These are phyloP conservation scores for Dendrobium huoshanense DNA, from an alignment of 106 monocot species.

Conservation along the genomic window DNA sequence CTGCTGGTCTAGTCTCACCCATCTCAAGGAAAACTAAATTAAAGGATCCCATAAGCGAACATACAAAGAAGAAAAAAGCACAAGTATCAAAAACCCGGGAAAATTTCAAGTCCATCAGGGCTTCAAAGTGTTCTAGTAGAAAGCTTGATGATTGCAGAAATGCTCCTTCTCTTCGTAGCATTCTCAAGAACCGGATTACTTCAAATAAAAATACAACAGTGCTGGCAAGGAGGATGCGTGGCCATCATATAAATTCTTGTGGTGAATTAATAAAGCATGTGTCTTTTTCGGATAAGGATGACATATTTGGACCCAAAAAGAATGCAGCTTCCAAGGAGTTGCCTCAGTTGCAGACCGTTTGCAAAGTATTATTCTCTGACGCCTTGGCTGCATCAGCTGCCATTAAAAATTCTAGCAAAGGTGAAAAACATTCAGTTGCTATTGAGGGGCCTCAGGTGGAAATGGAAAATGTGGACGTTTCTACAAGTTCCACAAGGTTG, in stretches of 20 bases:
- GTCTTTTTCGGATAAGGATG: slow-evolving; percentile 26
- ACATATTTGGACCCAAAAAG: slow-evolving; percentile 18
- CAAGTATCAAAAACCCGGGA: slow-evolving; percentile 10
- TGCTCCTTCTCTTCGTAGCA: slow-evolving; percentile 6
- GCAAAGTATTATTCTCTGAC: slow-evolving; percentile 13
- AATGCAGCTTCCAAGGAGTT: neutral
- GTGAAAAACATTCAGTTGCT: slow-evolving; percentile 1
- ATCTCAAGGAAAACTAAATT: neutral
- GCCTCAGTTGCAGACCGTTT: slow-evolving; percentile 19
- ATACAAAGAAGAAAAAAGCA: too few species aligned
- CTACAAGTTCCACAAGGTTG: too few species aligned
- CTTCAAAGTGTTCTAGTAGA: slow-evolving; percentile 1
- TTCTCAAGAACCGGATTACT: slow-evolving; percentile 19
- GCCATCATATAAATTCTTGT: neutral
- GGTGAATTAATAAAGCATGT: slow-evolving; percentile 15
- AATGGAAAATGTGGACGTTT: neutral
- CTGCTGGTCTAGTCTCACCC: neutral
- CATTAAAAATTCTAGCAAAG: neutral
- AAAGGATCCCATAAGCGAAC: neutral
- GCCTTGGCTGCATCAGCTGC: slow-evolving; percentile 15
- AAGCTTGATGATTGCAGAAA: neutral
- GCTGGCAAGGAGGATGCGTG: neutral
- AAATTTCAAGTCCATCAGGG: slow-evolving; percentile 1
- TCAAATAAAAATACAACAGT: neutral
- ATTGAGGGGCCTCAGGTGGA: neutral